Evolutionary conservation across 139 green algal species (phyloP).

Genomic region (Asterochloris erici): DNA sequence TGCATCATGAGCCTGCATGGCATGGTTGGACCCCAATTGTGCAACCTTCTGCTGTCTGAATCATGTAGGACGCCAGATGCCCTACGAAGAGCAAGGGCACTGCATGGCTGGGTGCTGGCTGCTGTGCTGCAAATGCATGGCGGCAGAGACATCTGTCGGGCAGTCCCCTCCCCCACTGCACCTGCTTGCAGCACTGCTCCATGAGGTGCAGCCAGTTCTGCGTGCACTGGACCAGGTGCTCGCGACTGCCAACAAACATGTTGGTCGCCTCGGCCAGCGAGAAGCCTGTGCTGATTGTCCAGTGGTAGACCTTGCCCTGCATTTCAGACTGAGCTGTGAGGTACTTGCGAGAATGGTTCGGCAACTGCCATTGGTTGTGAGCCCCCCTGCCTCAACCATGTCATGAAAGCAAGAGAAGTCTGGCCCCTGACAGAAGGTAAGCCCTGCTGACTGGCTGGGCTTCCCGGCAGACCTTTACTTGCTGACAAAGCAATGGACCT

Average conservation of each 20-base stretch:
- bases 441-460: no score
- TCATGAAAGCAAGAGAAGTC: no score
- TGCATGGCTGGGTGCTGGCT: background rate
- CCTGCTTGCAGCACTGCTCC: background rate
- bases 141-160: background rate
- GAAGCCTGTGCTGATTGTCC: constrained; percentile 20
- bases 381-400: no score
- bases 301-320: constrained; percentile 13
- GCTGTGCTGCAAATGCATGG: background rate
- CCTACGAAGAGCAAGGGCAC: background rate
- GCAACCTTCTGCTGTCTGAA: background rate
- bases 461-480: no score
- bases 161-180: background rate
- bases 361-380: no score
- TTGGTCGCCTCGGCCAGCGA: constrained; percentile 10
- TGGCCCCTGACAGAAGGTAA: no score
- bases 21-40: background rate
- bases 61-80: background rate
- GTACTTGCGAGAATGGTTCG: no score
- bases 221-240: background rate
- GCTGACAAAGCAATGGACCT: no score
- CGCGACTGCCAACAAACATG: background rate
- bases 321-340: background rate
- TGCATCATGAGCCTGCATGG: constrained; percentile 6
- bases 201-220: constrained; percentile 1